phyloP scores from a whole-genome alignment of 2,329 filamentous ascomycete species.

The Ramichloridium luteum region DNA sequence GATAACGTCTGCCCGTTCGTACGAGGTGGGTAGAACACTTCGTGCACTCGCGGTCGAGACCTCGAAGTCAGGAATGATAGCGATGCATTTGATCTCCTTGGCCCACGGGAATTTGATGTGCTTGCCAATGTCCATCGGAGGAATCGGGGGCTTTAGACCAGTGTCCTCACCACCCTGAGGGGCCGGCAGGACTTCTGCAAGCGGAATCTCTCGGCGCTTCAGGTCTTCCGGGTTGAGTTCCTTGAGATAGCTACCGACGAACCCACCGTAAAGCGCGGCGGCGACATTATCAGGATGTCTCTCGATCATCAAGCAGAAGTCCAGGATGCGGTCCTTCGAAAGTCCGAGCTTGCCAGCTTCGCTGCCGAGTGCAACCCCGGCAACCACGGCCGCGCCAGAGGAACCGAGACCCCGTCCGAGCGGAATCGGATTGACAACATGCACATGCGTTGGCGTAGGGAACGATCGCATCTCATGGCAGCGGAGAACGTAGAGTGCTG shows the following conservation, averaged over 20 bases:
- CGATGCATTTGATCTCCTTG: conserved; percentile 88
- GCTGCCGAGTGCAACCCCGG: conserved; percentile 85
- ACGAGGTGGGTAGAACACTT: conserved; percentile 67
- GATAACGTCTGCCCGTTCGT: conserved; percentile 72
- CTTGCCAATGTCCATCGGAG: conserved; percentile 85
- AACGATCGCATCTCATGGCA: conserved; percentile 82
- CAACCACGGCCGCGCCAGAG: conserved; percentile 88
- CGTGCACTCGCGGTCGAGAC: conserved; percentile 88
- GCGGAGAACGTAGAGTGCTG: conserved; percentile 84
- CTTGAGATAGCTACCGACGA: conserved; percentile 92
- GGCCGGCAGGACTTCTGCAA: conserved; percentile 82
- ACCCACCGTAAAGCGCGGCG: conserved; percentile 87
- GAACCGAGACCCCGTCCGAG: conserved; percentile 87
- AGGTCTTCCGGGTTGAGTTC: conserved; percentile 81
- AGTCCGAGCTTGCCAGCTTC: conserved; percentile 72
- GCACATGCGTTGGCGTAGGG: conserved; percentile 74
- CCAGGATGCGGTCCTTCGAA: conserved; percentile 70
- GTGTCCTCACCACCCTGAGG: conserved; percentile 88
- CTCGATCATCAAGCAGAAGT: conserved; percentile 95
- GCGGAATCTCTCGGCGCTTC: conserved; percentile 81
- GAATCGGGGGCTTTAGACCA: conserved; percentile 70
- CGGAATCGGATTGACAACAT: conserved; percentile 92
- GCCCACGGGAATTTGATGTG: conserved; percentile 95
- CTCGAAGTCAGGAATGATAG: conserved; percentile 91
- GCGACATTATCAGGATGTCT: conserved; percentile 91